Evolutionary conservation across 495 filamentous ascomycete genomes (phyloP).

Genomic region (Amniculicola lignicola): DNA sequence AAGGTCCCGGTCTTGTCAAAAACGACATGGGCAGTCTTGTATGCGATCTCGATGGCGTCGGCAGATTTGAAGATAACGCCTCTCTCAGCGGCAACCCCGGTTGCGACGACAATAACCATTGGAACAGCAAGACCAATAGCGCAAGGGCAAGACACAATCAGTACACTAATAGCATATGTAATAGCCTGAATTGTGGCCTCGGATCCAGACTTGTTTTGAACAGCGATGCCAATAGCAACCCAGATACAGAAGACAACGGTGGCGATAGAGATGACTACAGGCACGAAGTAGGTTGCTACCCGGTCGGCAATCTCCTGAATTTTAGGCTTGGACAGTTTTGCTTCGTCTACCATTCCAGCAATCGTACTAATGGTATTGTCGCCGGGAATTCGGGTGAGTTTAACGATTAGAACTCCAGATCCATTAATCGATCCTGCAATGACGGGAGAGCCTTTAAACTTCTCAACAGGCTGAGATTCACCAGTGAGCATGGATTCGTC

Average conservation of each 20-base stretch:
- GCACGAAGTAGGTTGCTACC: conserved; percentile 65
- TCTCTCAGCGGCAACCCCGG: conserved; percentile 61
- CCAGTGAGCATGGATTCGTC: conserved; percentile 78
- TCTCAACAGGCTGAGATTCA: conserved; percentile 57
- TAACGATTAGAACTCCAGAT: conserved; percentile 52
- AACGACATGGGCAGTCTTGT: conserved; percentile 62
- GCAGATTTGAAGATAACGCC: conserved; percentile 71
- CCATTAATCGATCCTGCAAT: conserved; percentile 68
- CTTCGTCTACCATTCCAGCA: conserved; percentile 66
- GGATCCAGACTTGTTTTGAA: conserved; percentile 40
- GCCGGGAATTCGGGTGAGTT: conserved; percentile 57
- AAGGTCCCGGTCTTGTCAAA: conserved; percentile 84
- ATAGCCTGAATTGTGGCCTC: conserved; percentile 59
- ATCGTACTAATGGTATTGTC: conserved; percentile 72
- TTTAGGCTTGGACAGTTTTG: conserved; percentile 64
- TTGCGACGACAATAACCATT: conserved; percentile 72
- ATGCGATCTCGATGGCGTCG: conserved; percentile 58
- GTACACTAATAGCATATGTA: conserved; percentile 67
- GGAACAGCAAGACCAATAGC: conserved; percentile 77
- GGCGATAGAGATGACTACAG: conserved; percentile 55
- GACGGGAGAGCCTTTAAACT: conserved; percentile 48
- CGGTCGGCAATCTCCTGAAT: conserved; percentile 66
- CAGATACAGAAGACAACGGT: conserved; percentile 59
- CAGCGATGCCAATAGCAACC: conserved; percentile 55
- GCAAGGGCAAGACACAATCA: conserved; percentile 78